Evolutionary conservation across 2,329 filamentous ascomycete species (phyloP).

Genomic region (Colletotrichum abscissum): DNA sequence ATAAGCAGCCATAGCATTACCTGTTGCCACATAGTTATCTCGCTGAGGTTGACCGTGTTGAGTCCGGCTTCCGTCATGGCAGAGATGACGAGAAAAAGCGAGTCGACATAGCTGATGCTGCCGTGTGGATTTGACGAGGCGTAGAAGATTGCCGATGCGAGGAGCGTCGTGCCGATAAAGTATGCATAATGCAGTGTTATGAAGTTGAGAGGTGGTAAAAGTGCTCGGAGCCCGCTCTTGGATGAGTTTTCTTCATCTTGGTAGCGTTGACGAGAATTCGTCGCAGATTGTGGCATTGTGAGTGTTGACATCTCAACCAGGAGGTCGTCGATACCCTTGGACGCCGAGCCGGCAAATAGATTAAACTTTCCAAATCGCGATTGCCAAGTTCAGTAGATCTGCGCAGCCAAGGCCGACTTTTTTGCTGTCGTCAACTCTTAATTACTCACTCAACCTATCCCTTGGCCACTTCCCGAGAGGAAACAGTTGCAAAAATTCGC

Average conservation of each 20-base stretch:
- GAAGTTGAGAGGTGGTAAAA: constrained; percentile 63
- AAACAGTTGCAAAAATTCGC: not conserved
- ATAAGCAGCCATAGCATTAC: constrained; percentile 73
- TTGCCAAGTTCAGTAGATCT: not conserved
- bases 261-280: not conserved
- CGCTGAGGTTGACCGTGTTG: constrained; percentile 74
- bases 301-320: not conserved
- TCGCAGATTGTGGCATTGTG: not conserved
- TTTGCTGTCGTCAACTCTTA: no score
- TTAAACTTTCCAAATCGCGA: not conserved
- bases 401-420: not conserved
- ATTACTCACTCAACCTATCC: not conserved
- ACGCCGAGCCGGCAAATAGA: not conserved
- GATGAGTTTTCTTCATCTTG: not conserved
- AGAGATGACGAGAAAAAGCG: constrained; percentile 74
- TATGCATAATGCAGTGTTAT: constrained; percentile 76
- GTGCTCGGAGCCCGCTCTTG: not conserved
- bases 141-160: constrained; percentile 72
- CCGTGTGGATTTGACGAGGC: constrained; percentile 61
- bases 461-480: not conserved
- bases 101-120: constrained; percentile 70
- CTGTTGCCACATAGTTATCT: constrained; percentile 76
- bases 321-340: not conserved
- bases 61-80: constrained; percentile 76
- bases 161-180: constrained; percentile 67